phyloP scores from a whole-genome alignment of 23 red algal species.

The Gracilaria caudata region DNA sequence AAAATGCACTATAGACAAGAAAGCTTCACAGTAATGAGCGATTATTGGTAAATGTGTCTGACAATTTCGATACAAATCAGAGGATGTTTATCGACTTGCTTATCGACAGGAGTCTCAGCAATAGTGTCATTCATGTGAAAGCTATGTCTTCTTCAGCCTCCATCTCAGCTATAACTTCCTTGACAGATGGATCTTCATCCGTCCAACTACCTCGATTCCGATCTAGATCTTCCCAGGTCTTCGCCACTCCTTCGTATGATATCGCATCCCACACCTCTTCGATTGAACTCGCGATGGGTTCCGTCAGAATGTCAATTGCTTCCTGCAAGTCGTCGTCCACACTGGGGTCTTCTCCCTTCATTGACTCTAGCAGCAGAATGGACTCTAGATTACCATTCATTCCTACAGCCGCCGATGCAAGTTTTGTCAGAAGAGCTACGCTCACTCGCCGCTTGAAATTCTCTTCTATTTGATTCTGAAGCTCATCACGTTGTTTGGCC shows the following conservation, averaged over 20 bases:
- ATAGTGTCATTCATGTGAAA: neutral
- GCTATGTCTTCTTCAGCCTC: conserved; percentile 5
- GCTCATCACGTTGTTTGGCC: conserved; percentile 3
- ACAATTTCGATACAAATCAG: too few relatives aligned
- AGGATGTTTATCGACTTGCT: too few relatives aligned
- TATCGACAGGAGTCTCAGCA: neutral
- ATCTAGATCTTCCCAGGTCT: neutral
- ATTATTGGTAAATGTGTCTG: too few relatives aligned
- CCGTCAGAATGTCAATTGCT: neutral
- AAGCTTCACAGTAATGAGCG: too few relatives aligned
- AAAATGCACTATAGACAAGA: too few relatives aligned
- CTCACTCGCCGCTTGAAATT: neutral
- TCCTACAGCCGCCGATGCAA: neutral
- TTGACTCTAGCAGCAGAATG: neutral
- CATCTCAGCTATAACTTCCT: neutral
- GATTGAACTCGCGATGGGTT: conserved; percentile 6
- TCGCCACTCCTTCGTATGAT: neutral
- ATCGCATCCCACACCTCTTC: neutral
- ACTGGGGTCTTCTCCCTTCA: neutral
- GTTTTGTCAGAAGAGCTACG: neutral
- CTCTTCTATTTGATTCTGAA: neutral
- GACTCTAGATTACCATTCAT: conserved; percentile 18
- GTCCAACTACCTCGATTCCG: neutral
- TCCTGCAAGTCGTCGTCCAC: neutral
- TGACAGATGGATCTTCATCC: conserved; percentile 17